Evolutionary conservation across 805 yeast species (phyloP).

Genomic region (Candida sanyiensis): DNA sequence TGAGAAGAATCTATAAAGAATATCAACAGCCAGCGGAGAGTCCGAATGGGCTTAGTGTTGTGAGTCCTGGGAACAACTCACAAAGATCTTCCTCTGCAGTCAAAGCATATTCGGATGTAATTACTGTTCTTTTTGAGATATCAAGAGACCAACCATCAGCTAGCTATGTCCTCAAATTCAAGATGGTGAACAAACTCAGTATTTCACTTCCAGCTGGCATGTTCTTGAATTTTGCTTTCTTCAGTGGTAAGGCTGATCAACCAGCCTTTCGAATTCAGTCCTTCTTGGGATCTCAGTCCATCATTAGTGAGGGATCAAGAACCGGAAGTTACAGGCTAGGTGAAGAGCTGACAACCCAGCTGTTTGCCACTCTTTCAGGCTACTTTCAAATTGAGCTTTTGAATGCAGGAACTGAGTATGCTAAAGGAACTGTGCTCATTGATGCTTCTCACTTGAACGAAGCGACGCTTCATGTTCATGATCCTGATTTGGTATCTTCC

Average conservation of each 20-base stretch:
- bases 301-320: neutral
- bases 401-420: neutral
- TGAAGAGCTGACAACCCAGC: neutral
- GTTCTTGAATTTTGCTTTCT: conserved; percentile 1
- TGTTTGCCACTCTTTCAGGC: neutral
- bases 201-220: neutral
- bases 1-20: neutral
- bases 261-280: neutral
- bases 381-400: neutral
- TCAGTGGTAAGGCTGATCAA: neutral
- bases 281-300: neutral
- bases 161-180: neutral
- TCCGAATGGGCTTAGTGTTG: neutral
- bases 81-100: too few species aligned
- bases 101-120: too few species aligned
- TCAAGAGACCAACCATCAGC: neutral
- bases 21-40: neutral
- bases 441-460: conserved; percentile 1
- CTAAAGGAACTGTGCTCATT: neutral
- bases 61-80: neutral
- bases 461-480: neutral
- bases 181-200: neutral
- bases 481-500: too few species aligned
- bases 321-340: conserved; percentile 2
- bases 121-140: neutral